Conservation (phyloP, 1,284 basidiomycete species). For the Xerocomus nothofagi region DNA sequence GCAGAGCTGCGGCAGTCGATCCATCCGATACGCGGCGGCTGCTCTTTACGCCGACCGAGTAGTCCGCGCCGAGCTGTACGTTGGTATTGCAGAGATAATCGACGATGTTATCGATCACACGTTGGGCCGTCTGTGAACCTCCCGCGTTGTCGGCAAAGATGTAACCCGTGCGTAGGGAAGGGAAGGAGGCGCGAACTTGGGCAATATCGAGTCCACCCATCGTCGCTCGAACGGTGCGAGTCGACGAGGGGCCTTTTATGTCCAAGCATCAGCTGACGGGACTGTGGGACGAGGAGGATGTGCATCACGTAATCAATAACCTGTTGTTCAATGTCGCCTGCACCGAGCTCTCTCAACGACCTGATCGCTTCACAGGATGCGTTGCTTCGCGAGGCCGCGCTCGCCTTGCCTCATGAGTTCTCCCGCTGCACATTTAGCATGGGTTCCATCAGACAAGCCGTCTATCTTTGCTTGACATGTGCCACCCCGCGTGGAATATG, state of each 20-base stretch:
- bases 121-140: conserved; percentile 63
- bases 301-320: too few species aligned
- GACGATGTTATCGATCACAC: conserved; percentile 56
- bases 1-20: conserved; percentile 49
- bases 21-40: conserved; percentile 55
- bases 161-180: conserved; percentile 57
- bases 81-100: conserved; percentile 73
- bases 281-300: too few species aligned
- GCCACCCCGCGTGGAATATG: conserved; percentile 59
- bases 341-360: conserved; percentile 36
- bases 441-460: conserved; percentile 61
- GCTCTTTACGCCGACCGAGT: conserved; percentile 54
- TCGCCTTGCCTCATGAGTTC: conserved; percentile 74
- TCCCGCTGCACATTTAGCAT: conserved; percentile 67
- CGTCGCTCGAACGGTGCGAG: background rate
- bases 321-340: conserved; percentile 2
- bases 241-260: background rate
- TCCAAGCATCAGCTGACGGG: conserved; percentile 7
- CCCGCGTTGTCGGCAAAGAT: conserved; percentile 81
- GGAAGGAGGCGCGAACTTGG: conserved; percentile 60
- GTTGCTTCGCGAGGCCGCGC: conserved; percentile 64
- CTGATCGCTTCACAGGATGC: conserved; percentile 59
- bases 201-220: conserved; percentile 47
- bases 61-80: conserved; percentile 71
- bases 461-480: conserved; percentile 76